Evolutionary conservation across 1,139 yeast species (phyloP).

Genomic region (Magnusiomyces starmeri): DNA sequence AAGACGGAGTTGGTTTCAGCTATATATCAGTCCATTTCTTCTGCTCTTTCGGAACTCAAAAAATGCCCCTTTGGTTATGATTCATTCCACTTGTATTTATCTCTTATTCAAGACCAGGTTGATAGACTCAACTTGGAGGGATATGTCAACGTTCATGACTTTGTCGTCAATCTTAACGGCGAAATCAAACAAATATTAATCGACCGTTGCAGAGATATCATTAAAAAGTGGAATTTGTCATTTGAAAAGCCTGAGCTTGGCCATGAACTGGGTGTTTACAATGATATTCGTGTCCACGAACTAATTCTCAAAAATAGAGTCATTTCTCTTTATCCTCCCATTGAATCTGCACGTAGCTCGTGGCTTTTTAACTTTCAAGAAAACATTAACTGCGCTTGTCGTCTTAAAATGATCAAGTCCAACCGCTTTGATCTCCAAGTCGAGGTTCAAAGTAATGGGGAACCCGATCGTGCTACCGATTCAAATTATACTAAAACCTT

Average conservation of each 20-base stretch:
- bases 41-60: slow-evolving; percentile 29
- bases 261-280: slow-evolving; percentile 16
- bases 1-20: slow-evolving; percentile 31
- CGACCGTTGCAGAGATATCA: slow-evolving; percentile 29
- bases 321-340: slow-evolving; percentile 39
- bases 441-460: slow-evolving; percentile 4
- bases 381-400: slow-evolving; percentile 19
- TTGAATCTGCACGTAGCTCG: slow-evolving; percentile 34
- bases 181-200: slow-evolving; percentile 37
- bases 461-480: no score
- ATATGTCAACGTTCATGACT: slow-evolving; percentile 35
- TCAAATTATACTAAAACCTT: slow-evolving; percentile 13
- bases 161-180: slow-evolving; percentile 40
- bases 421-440: slow-evolving; percentile 30
- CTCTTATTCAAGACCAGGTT: slow-evolving; percentile 39
- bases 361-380: slow-evolving; percentile 32
- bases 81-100: slow-evolving; percentile 26
- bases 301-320: slow-evolving; percentile 41
- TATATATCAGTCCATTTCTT: slow-evolving; percentile 22
- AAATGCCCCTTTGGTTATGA: slow-evolving; percentile 29
- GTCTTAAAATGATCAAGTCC: slow-evolving; percentile 18
- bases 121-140: slow-evolving; percentile 40
- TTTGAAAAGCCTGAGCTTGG: slow-evolving; percentile 20
- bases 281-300: slow-evolving; percentile 30
- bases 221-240: slow-evolving; percentile 26